These are phyloP conservation scores for Aureobasidium sp. DNA, from an alignment of 2,329 filamentous ascomycete genomes.

Conservation along the genomic window DNA sequence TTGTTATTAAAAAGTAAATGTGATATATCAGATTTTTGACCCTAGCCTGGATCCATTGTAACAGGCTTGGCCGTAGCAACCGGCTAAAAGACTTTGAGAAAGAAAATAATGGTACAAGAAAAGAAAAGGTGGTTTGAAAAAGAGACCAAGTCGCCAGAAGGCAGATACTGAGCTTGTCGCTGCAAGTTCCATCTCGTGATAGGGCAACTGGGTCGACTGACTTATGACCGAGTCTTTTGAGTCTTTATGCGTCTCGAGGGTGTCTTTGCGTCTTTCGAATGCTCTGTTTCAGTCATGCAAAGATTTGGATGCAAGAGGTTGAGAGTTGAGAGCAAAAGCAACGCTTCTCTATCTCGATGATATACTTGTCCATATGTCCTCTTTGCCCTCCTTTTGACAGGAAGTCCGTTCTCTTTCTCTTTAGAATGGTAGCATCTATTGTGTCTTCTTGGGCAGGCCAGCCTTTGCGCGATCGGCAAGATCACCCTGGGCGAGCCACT, in stretches of 20 bases:
- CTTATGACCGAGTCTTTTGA: not conserved
- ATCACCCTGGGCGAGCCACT: constrained; percentile 91
- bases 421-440: not conserved
- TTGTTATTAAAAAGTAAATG: not conserved
- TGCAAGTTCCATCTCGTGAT: not conserved
- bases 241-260: not conserved
- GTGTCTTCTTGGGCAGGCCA: constrained; percentile 22
- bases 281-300: not conserved
- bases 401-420: not conserved
- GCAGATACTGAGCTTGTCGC: not conserved
- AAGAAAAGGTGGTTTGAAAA: not conserved
- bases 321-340: not conserved
- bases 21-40: not conserved
- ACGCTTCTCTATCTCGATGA: not conserved
- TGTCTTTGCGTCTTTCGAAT: not conserved
- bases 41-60: not conserved
- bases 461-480: constrained; percentile 50
- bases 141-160: not conserved
- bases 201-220: no score
- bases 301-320: not conserved
- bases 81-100: not conserved
- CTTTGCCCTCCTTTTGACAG: not conserved
- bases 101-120: not conserved
- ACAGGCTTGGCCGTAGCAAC: not conserved
- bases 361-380: not conserved